Evolutionary conservation across 306 rosid species (phyloP), one percentile per base, ranked within the genome.

Genomic region (Spatholobus suberectus): DNA sequence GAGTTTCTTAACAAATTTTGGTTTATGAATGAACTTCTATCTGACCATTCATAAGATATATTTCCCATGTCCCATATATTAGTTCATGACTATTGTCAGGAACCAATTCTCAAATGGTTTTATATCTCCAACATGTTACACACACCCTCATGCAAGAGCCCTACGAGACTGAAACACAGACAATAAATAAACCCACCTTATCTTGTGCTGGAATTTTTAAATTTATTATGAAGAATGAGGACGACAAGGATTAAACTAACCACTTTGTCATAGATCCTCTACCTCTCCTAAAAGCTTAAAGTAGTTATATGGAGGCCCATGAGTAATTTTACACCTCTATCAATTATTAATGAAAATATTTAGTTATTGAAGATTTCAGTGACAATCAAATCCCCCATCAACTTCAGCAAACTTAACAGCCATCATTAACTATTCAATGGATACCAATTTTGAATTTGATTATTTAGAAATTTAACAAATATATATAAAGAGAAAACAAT

Each of bases 401-500:
- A 49, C 23, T 66, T 67, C 34, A 66, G 75, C 43, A 14, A 66
- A 52, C 34, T 57, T 66, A 34, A 58, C 26, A 44, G 73, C 41
- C 52, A 46, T 51, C 73, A 58, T 58, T 43, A 68, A 58, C 57
- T 52, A 27, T 73, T 69, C 43, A 59, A 57, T 47, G 38, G 70
- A 20, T 29, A 70, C 26, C 49, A 81, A 8, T 27, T 24, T 26
- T 12, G 8, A 24, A 58, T 55, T 73, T 38, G 61, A 38, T 71
- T 43, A 68, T 13, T 18, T 46, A 73, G 29, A 65, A 77, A 59
- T 38, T 52, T 79, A 75, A 21, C 32, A 68, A 79, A 44, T 43
- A 62, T 24, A 61, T 9, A 75, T 59, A 74, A 52, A 8, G 37
- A 87, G 51, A 27, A 84, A 70, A 65, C 38, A 69, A 47, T 47